Percentiles rank a stretch among this genome's conserved stretches.
These are phyloP conservation scores for Yarrowia galli DNA, from an alignment of 1,139 yeast genomes.

Conservation along the genomic window DNA sequence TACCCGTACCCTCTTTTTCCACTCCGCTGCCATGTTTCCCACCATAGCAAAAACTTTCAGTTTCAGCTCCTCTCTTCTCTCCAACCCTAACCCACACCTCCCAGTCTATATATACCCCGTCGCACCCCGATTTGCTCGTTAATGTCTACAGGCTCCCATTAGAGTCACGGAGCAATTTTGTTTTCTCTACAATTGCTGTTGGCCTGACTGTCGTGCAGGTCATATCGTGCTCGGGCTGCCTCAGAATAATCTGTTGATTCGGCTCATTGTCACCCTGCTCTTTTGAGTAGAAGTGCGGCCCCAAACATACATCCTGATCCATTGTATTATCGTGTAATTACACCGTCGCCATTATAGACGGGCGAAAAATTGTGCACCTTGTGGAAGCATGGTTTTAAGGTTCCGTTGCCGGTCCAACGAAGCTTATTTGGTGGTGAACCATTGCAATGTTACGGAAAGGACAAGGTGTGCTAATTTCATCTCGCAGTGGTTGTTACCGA, in stretches of 20 bases:
- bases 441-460: too few species aligned
- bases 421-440: not conserved
- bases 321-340: too few species aligned
- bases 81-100: slow-evolving; percentile 24
- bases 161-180: slow-evolving; percentile 39
- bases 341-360: not conserved
- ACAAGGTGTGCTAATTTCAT: too few species aligned
- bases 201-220: slow-evolving; percentile 39
- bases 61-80: not conserved
- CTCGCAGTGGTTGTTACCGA: too few species aligned
- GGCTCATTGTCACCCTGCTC: slow-evolving; percentile 39
- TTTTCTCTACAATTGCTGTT: slow-evolving; percentile 38
- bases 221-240: slow-evolving; percentile 39
- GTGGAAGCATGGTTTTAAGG: not conserved
- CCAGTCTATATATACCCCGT: slow-evolving; percentile 28
- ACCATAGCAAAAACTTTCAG: not conserved
- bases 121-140: slow-evolving; percentile 29
- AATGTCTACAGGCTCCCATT: slow-evolving; percentile 39
- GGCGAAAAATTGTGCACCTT: not conserved
- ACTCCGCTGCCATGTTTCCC: not conserved
- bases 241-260: slow-evolving; percentile 39
- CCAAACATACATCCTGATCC: slow-evolving; percentile 25
- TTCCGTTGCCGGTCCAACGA: not conserved
- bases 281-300: slow-evolving; percentile 37
- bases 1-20: too few species aligned